Base-by-base conservation (phyloP, 306 rosid species). In the Gynostemma pentaphyllum region DNA sequence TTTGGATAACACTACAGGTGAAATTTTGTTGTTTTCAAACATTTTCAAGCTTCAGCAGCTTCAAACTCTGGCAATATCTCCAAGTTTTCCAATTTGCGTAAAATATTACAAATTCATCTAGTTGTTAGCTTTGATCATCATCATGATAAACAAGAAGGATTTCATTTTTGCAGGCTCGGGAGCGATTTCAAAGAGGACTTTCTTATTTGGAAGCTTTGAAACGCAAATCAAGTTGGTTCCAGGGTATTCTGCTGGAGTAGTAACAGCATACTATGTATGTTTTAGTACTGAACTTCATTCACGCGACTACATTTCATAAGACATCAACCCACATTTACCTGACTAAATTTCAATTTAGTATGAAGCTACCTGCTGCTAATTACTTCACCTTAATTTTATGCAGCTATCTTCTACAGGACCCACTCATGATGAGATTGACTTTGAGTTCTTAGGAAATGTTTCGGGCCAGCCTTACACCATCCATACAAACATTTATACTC, bases 341-440 rank as follows among this genome's bases (percentile, higher is more conserved):
- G 30, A 42, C 50, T n/a, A n/a, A n/a, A 2, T 23, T 49, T 49
- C 52, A 23, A 26, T 4, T 24, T 10, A 12, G 14, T 13, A 26
- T 10, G 46, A 51, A 26, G 7, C 21, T 57, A 32, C 11, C 9
- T 18, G 48, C 21, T 21, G 7, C 65, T 60, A 22, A 60, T 12
- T 37, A 10, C 65, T 39, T 39, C 14, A 37, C 19, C 47, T 36
- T 59, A 12, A 75, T 55, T 59, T 30, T 76, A 21, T 73, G 79
- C 75, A 90, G 97, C 67, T 87, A 61, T 83, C 97, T 1, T 90
- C 96, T 1, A 80, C 77, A 1, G 95, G 91, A 50, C 72, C 59
- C 51, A 67, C n/a, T 10, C 98, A 84, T 44, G 94, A 92, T 27
- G 98, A 92, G 79, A 84, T 88, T 68, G 98, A 92, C 64, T 92